Conservation (phyloP, 2,329 filamentous ascomycete genomes). For the Xylariaceae sp. region DNA sequence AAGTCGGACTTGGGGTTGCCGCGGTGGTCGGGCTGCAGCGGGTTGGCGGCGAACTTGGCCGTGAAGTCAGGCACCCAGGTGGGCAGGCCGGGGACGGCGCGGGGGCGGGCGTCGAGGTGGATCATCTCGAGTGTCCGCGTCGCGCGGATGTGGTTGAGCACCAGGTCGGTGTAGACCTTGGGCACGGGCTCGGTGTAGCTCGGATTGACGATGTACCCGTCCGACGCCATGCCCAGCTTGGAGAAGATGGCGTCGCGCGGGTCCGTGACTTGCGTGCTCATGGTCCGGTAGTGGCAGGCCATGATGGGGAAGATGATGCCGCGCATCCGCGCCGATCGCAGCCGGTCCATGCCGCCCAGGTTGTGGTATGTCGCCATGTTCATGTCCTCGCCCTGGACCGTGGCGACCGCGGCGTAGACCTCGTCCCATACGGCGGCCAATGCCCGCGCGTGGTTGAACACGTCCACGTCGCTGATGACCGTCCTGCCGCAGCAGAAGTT, state of each 20-base stretch:
- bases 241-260: background rate
- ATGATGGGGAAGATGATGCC: background rate
- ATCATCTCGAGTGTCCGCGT: background rate
- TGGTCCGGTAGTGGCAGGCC: background rate
- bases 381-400: background rate
- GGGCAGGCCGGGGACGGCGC: background rate
- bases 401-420: background rate
- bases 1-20: background rate
- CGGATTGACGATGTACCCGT: background rate
- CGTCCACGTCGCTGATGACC: background rate
- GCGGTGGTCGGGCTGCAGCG: background rate
- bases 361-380: background rate
- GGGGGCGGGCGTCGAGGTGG: background rate
- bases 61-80: background rate
- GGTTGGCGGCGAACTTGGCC: background rate
- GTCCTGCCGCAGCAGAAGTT: background rate
- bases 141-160: background rate
- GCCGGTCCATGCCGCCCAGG: background rate
- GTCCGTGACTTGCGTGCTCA: background rate
- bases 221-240: background rate
- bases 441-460: background rate
- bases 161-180: background rate
- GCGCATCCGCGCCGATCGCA: background rate
- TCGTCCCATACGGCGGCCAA: background rate
- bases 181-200: background rate